Conservation (phyloP, 1,284 basidiomycete genomes). For the Trichosporon coremiiforme region DNA sequence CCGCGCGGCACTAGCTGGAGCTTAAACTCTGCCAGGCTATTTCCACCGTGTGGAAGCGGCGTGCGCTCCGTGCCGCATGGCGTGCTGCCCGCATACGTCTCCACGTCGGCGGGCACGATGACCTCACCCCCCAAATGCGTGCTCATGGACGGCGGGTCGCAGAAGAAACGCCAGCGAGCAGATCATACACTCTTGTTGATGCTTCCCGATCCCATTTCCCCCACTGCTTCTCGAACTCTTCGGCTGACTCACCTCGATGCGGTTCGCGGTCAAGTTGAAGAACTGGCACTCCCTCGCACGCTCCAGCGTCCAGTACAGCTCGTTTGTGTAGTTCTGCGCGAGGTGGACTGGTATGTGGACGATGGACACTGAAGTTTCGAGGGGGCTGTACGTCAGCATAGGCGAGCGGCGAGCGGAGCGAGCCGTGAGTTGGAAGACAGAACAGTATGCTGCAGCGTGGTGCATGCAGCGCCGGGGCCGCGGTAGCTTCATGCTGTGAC, state of each 20-base stretch:
- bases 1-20: not conserved
- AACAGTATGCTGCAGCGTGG: no score
- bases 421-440: no score
- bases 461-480: not conserved
- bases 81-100: no score
- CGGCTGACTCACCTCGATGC: constrained; percentile 44
- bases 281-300: constrained; percentile 40
- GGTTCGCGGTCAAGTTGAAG: constrained; percentile 51
- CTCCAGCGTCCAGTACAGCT: constrained; percentile 51
- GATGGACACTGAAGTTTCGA: constrained; percentile 44
- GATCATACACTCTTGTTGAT: not conserved
- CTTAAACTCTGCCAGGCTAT: not conserved
- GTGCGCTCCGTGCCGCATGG: not conserved
- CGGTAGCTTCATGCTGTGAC: not conserved
- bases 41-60: not conserved
- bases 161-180: not conserved
- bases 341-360: constrained; percentile 47
- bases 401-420: no score
- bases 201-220: not conserved
- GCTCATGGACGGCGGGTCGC: not conserved
- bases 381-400: constrained; percentile 32
- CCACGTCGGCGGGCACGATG: no score
- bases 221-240: not conserved
- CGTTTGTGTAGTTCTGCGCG: constrained; percentile 34
- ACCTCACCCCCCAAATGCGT: not conserved